phyloP scores from a whole-genome alignment of 768 basidiomycete species.

The Termitomyces sp. region DNA sequence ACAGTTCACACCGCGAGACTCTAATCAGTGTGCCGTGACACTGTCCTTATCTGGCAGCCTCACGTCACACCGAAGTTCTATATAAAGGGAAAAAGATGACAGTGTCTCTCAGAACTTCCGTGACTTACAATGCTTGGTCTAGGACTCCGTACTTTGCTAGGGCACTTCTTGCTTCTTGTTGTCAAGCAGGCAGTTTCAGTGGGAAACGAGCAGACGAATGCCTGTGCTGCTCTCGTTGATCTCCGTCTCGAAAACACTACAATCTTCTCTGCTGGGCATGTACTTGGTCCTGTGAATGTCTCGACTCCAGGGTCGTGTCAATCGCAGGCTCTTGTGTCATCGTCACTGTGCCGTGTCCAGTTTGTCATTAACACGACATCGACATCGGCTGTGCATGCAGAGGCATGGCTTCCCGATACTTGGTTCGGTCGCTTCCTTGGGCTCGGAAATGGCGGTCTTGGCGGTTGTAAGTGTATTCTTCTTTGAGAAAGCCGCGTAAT shows the following conservation, averaged over 20 bases:
- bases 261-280: background rate
- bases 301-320: conserved; percentile 5
- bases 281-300: background rate
- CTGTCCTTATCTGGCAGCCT: too few species aligned
- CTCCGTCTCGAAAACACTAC: conserved; percentile 3
- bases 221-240: background rate
- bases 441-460: conserved; percentile 3
- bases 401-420: conserved; percentile 7
- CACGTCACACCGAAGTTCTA: too few species aligned
- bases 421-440: conserved; percentile 8
- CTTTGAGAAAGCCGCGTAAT: background rate
- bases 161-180: background rate
- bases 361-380: conserved; percentile 4
- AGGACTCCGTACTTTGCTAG: background rate
- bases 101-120: background rate
- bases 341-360: conserved; percentile 6
- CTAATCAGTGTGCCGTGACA: too few species aligned
- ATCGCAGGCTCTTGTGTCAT: background rate
- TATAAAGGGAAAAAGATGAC: background rate
- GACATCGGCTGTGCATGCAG: conserved; percentile 4
- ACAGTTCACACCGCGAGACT: too few species aligned
- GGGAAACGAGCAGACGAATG: background rate
- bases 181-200: background rate
- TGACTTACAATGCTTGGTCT: background rate
- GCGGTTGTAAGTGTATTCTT: background rate